These are phyloP conservation scores for Trichosporon sp. DNA, from an alignment of 1,284 basidiomycete genomes.

Conservation along the genomic window DNA sequence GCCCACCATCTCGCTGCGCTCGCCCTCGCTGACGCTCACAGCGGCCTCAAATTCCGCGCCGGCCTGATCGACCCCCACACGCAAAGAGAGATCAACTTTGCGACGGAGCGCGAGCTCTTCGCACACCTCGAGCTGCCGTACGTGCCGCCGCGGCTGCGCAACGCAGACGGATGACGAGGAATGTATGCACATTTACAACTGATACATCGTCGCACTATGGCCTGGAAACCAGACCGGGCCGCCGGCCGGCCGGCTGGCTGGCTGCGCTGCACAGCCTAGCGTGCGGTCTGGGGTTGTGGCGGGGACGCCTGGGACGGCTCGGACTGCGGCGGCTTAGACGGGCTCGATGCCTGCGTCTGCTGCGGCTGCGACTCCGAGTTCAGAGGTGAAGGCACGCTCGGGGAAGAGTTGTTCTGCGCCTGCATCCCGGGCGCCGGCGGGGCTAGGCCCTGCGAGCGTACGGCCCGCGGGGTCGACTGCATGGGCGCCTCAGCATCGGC, in stretches of 20 bases:
- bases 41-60: slow-evolving; percentile 46
- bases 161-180: slow-evolving; percentile 40
- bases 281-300: background rate
- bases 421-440: background rate
- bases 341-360: background rate
- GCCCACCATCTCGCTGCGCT: no score
- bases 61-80: slow-evolving; percentile 35
- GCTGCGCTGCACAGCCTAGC: background rate
- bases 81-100: slow-evolving; percentile 40
- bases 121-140: slow-evolving; percentile 38
- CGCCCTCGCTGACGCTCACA: slow-evolving; percentile 10
- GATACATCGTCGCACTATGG: background rate
- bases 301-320: background rate
- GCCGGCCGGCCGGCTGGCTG: background rate
- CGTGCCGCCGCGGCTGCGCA: slow-evolving; percentile 45
- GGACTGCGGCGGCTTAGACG: background rate
- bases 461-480: background rate
- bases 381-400: background rate
- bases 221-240: background rate
- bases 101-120: slow-evolving; percentile 47
- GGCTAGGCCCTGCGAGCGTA: background rate
- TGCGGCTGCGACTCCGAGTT: background rate
- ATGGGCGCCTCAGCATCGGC: background rate
- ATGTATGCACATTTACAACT: background rate
- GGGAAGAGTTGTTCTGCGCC: background rate